Base-by-base conservation (phyloP, 2,329 filamentous ascomycete genomes). In the Scytalidium lignicola region DNA sequence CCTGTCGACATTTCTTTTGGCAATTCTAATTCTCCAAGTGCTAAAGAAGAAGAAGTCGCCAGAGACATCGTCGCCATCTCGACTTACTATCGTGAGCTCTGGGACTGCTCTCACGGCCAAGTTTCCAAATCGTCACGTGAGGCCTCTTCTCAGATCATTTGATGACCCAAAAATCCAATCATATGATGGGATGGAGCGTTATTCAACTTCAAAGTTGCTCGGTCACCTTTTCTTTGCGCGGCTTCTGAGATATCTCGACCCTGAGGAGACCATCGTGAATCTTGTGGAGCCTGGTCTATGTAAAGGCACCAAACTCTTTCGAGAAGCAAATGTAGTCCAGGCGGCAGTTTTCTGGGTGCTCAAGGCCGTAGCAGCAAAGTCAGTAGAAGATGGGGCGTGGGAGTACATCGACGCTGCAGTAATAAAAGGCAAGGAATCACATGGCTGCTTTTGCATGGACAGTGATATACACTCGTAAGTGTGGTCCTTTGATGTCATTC, bases 321-420 rank as follows among this genome's bases (percentile, higher is more conserved):
- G 69, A 1, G 66, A 71, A 2, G 50, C 58, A 1, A 50, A 51
- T 9, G 47, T 58, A 1, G 3, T 64, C 0, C 5, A 60, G 1
- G 52, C 44, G 4, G 40, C 58, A 1, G 12, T 63, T 0, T 20
- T 56, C 28, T 55, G 55, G n/a, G 20, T 58, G 1, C 57, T 62
- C 21, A 7, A 7, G 6, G 5, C 32, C 7, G n/a, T 37, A 13
- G 32, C 32, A n/a, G 32, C 12, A n/a, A 61, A 70, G 18, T 61
- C 56, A 3, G 26, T 66, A 15, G 58, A 64, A 2, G 64, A 66
- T 4, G 77, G 72, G 2, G 75, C 73, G 0, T 70, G 67, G 40
- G 71, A 68, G 0, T 76, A 74, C 54, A 49, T 78, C 1, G 71
- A 80, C 56, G 75, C 75, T 0, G 63, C 61, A 0, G 63, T 72